A percentile compares a stretch with the other conserved stretches of the same genome.
Evolutionary conservation across 371 early-diverging fungal genomes (phyloP).

Genomic region (Mucor piriformis): DNA sequence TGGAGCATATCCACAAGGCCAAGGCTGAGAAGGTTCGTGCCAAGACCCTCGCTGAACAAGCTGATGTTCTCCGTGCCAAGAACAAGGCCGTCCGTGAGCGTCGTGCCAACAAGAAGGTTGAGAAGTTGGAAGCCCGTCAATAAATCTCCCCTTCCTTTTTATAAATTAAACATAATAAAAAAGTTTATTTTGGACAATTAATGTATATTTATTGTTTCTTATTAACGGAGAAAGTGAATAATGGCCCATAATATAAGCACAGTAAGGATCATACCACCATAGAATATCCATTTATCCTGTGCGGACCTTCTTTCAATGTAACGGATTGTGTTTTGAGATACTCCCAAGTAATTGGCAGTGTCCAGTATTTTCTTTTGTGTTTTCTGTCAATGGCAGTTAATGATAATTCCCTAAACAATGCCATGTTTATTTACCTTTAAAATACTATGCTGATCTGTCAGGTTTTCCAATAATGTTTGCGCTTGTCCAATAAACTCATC

Average conservation of each 20-base stretch:
- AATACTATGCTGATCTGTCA: conserved; percentile 77
- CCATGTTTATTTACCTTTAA: conserved; percentile 62
- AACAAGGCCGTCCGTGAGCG: conserved; percentile 97
- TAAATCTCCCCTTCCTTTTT: conserved; percentile 3
- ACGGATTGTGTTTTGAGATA: conserved; percentile 82
- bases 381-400: conserved; percentile 40
- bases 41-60: conserved; percentile 96
- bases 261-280: conserved; percentile 70
- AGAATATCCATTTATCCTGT: conserved; percentile 84
- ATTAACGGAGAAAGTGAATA: conserved; percentile 59
- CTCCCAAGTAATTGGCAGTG: conserved; percentile 79
- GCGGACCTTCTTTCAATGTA: conserved; percentile 81
- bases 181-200: neutral
- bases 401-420: neutral
- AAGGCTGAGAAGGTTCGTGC: conserved; percentile 99
- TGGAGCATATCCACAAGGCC: conserved; percentile 99
- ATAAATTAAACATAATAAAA: neutral
- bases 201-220: neutral
- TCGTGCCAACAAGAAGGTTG: conserved; percentile 91
- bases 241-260: conserved; percentile 63
- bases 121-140: conserved; percentile 24
- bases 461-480: conserved; percentile 66
- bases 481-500: conserved; percentile 80
- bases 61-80: conserved; percentile 97
- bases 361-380: conserved; percentile 80